Evolutionary conservation across 495 filamentous ascomycete genomes (phyloP).

Genomic region (Poronia punctata): DNA sequence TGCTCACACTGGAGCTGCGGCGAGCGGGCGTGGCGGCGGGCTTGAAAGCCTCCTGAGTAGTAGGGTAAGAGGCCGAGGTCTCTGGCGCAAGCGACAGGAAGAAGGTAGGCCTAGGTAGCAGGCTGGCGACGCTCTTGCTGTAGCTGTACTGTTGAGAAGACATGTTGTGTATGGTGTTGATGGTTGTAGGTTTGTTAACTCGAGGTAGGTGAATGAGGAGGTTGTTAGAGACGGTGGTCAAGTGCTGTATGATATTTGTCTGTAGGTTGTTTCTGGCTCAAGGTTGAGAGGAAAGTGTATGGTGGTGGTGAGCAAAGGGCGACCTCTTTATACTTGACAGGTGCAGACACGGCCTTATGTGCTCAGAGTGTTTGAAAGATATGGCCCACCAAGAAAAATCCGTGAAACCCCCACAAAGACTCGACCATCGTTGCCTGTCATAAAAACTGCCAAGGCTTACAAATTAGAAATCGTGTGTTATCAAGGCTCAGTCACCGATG

Average conservation of each 20-base stretch:
- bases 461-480: slow-evolving; percentile 15
- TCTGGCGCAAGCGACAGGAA: slow-evolving; percentile 41
- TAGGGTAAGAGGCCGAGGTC: slow-evolving; percentile 38
- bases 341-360: no score
- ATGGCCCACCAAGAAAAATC: no score
- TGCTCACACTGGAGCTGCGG: slow-evolving; percentile 26
- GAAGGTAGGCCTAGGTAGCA: slow-evolving; percentile 26
- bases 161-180: slow-evolving; percentile 14
- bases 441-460: slow-evolving; percentile 25
- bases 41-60: slow-evolving; percentile 24
- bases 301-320: no score
- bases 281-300: no score
- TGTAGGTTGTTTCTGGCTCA: no score
- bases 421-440: neutral
- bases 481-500: slow-evolving; percentile 10
- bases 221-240: slow-evolving; percentile 8
- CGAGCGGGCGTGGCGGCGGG: slow-evolving; percentile 13
- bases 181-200: slow-evolving; percentile 6
- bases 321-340: no score
- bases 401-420: slow-evolving; percentile 17
- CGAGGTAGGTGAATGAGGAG: slow-evolving; percentile 4
- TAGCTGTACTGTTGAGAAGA: slow-evolving; percentile 14
- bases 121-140: slow-evolving; percentile 14
- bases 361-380: no score
- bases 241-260: no score